These are phyloP conservation scores for Diaporthe velutina DNA, from an alignment of 2,329 filamentous ascomycete genomes.

Conservation along the genomic window DNA sequence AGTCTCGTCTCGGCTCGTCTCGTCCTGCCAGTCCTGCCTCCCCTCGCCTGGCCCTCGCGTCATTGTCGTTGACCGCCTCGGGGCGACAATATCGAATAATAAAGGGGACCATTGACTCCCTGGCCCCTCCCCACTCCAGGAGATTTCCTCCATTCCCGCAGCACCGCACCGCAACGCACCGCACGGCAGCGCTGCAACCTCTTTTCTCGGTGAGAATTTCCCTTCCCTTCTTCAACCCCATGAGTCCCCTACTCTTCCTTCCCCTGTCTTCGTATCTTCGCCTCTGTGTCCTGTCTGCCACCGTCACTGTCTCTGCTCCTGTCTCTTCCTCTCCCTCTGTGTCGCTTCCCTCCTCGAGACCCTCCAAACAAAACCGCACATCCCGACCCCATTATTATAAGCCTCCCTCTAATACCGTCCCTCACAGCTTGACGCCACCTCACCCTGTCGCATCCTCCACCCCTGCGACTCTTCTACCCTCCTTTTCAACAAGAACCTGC, in stretches of 20 bases:
- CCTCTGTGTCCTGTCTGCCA: not conserved
- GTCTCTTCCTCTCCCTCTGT: slow-evolving; percentile 16
- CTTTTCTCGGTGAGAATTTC: slow-evolving; percentile 39
- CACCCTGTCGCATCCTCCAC: slow-evolving; percentile 28
- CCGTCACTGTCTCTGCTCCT: not conserved
- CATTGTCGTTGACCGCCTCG: slow-evolving; percentile 40
- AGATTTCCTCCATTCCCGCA: slow-evolving; percentile 40
- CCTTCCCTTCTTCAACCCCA: slow-evolving; percentile 28
- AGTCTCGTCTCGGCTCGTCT: slow-evolving; percentile 15
- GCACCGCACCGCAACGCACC: slow-evolving; percentile 23
- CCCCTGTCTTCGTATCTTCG: slow-evolving; percentile 5
- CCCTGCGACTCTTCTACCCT: slow-evolving; percentile 18
- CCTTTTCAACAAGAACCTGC: not conserved
- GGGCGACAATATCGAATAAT: slow-evolving; percentile 41
- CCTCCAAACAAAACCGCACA: slow-evolving; percentile 24
- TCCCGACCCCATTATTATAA: slow-evolving; percentile 24
- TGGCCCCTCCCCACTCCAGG: slow-evolving; percentile 39
- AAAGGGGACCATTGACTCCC: slow-evolving; percentile 39
- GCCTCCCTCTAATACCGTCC: slow-evolving; percentile 28
- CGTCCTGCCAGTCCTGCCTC: not conserved
- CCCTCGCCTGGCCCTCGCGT: slow-evolving; percentile 35
- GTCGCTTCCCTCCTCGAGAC: not conserved
- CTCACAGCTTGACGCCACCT: slow-evolving; percentile 34
- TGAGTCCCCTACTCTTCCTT: slow-evolving; percentile 23
- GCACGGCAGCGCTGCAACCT: slow-evolving; percentile 24